Conservation (phyloP, 2,329 filamentous ascomycete genomes). For the Fusarium subglutinans region DNA sequence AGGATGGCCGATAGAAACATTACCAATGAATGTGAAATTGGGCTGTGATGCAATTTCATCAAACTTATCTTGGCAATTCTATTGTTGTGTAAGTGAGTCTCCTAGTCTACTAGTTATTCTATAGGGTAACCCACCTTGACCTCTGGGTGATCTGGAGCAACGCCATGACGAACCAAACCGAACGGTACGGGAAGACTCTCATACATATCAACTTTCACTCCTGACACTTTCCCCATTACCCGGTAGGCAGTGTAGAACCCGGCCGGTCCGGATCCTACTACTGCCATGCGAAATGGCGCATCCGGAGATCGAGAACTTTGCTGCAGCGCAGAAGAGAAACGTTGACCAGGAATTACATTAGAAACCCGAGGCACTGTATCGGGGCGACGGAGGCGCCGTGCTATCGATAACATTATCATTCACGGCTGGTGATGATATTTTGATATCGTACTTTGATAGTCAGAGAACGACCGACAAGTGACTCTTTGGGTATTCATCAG, state of each 20-base stretch:
- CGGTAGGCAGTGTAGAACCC: constrained; percentile 95
- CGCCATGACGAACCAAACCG: constrained; percentile 90
- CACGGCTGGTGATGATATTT: not conserved
- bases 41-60: constrained; percentile 84
- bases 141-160: constrained; percentile 98
- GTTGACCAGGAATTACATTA: constrained; percentile 1
- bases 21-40: constrained; percentile 90
- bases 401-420: constrained; percentile 19
- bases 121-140: constrained; percentile 75
- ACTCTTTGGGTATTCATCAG: constrained; percentile 10
- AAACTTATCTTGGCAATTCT: constrained; percentile 97
- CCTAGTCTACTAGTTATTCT: not conserved
- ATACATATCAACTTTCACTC: constrained; percentile 91
- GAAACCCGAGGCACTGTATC: not conserved
- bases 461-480: constrained; percentile 10
- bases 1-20: constrained; percentile 77
- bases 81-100: constrained; percentile 13
- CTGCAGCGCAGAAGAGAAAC: constrained; percentile 14
- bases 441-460: not conserved
- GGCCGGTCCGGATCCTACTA: constrained; percentile 92
- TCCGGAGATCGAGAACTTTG: constrained; percentile 43
- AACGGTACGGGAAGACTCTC: constrained; percentile 93
- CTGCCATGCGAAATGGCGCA: constrained; percentile 78
- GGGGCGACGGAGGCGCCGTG: constrained; percentile 6
- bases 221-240: constrained; percentile 77